Conservation (phyloP, 2,329 filamentous ascomycete species). For the Beauveria australis region DNA sequence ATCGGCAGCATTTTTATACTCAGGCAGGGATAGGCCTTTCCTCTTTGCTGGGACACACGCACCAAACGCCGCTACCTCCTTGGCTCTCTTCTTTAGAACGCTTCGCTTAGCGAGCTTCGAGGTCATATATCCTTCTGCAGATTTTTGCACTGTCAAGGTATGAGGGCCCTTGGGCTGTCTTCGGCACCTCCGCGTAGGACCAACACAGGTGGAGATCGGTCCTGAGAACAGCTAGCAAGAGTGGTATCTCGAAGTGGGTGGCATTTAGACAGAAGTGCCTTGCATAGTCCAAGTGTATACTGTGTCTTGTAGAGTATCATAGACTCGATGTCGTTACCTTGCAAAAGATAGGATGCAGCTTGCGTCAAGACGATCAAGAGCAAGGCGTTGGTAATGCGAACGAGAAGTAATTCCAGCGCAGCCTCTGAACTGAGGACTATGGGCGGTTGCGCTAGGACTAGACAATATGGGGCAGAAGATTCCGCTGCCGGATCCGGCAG, state of each 20-base stretch:
- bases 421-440: neutral
- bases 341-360: neutral
- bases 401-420: neutral
- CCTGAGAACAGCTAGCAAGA: neutral
- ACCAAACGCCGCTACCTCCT: no score
- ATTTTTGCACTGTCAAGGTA: no score
- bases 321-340: neutral
- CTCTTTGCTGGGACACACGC: no score
- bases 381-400: neutral
- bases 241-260: neutral
- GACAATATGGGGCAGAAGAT: no score
- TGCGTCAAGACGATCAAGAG: neutral
- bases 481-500: neutral
- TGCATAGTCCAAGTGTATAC: neutral
- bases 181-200: no score
- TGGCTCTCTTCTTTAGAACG: no score
- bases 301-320: neutral
- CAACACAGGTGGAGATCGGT: no score
- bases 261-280: neutral
- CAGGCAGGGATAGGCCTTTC: no score
- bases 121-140: no score
- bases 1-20: no score
- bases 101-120: no score
- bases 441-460: neutral
- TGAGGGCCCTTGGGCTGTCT: no score